Base-by-base conservation (phyloP, 106 monocot species). In the Amphibolis antarctica region DNA sequence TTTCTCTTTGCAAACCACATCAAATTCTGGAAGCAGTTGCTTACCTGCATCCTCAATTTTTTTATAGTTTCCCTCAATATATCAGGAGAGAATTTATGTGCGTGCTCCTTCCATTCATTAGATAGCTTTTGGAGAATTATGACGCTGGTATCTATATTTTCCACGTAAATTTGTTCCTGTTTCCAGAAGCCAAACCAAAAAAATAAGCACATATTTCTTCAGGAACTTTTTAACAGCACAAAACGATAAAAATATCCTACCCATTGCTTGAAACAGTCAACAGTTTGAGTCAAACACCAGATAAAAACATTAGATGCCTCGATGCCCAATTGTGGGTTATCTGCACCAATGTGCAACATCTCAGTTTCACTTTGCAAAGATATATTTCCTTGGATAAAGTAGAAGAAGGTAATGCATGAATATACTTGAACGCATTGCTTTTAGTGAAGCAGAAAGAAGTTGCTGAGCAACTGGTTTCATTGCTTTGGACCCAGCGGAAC, bases 271-370 rank as follows among this genome's bases (percentile, higher is more conserved):
- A 87, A 83, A 60, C 85, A 88, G 26, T 88, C 98, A 14, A 64
- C 18, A 69, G 83, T 99, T 75, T 99, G 91, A 66, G 70, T 57
- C 77, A 99, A 83, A 83, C 98, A 99, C 98, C 98, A 92, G 54
- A 99, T 77, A 66, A 99, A 99, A 28, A 88, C 54, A 61, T 76
- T 81, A 56, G 75, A 55, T 28, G 98, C 91, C 69, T 99, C 98
- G 64, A 69, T 73, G 20, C 68, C 73, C 53, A 99, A 73, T 28
- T 74, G 83, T 20, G 75, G 65, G 62, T 79, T 83, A 20, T 83
- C 98, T 99, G 80, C 29, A 68, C 57, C 53, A 42, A 45, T 28
- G n/a, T 20, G 24, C n/a, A 29, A 22, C 0, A 1, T 63, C 47
- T 19, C 23, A 61, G n/a, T 42, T n/a, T 42, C 21, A 12, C 28